Conservation (phyloP, 2,329 filamentous ascomycete species). For the Ceratocystis ficicola region DNA sequence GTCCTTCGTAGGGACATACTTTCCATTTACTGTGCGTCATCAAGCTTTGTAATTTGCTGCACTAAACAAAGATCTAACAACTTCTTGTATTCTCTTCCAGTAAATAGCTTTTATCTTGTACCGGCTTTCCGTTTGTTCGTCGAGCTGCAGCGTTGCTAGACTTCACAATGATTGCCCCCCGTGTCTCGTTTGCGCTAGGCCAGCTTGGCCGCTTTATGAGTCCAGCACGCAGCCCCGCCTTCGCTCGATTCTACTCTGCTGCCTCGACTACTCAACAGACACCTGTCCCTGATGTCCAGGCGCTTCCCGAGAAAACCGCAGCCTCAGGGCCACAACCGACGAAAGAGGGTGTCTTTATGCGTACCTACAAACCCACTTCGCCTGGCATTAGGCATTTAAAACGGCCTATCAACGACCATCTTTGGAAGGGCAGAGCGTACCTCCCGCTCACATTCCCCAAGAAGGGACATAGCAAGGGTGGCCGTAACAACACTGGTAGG, state of each 20-base stretch:
- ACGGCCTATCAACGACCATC: constrained; percentile 86
- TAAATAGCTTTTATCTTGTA: background rate
- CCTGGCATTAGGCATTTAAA: constrained; percentile 85
- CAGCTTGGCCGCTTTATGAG: constrained; percentile 18
- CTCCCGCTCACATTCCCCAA: constrained; percentile 78
- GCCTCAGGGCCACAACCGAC: background rate
- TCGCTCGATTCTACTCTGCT: constrained; percentile 16
- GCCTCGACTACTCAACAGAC: constrained; percentile 7
- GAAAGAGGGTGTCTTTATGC: constrained; percentile 37
- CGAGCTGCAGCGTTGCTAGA: background rate
- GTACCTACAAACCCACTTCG: constrained; percentile 86
- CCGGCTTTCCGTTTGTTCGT: background rate
- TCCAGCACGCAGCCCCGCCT: constrained; percentile 17
- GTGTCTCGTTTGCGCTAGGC: constrained; percentile 20
- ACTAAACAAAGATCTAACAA: constrained; percentile 14
- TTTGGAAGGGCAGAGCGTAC: constrained; percentile 86
- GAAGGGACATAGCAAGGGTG: constrained; percentile 84
- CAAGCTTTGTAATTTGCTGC: constrained; percentile 18
- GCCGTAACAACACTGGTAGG: constrained; percentile 73
- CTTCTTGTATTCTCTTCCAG: constrained; percentile 1
- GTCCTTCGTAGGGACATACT: constrained; percentile 14
- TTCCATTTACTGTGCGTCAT: constrained; percentile 12
- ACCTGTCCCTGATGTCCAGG: background rate
- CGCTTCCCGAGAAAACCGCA: background rate
- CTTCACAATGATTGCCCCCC: constrained; percentile 20